Evolutionary conservation across 805 yeast species (phyloP).

Genomic region (Lipomyces chichibuensis): DNA sequence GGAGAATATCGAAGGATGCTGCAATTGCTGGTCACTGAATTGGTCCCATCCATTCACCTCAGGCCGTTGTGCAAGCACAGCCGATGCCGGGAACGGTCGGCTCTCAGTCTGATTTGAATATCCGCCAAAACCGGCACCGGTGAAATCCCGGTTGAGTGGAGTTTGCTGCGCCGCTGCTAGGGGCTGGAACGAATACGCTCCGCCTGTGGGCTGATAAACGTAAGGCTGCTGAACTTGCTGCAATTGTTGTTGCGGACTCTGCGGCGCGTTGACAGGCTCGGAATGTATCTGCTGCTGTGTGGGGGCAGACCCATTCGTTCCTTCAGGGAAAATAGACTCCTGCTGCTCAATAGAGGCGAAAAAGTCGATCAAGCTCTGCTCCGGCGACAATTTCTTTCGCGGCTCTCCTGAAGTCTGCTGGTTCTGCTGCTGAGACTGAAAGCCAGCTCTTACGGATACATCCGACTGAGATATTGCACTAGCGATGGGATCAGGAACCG

Average conservation of each 20-base stretch:
- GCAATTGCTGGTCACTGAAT: constrained; percentile 52
- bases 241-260: background rate
- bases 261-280: constrained; percentile 3
- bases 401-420: background rate
- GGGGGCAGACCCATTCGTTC: constrained; percentile 11
- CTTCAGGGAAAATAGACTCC: constrained; percentile 38
- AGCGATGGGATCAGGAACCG: background rate
- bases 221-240: constrained; percentile 34
- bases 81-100: constrained; percentile 20
- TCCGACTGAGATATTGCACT: constrained; percentile 30
- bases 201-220: constrained; percentile 20
- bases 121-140: constrained; percentile 40
- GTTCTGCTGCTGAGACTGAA: constrained; percentile 38
- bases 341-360: constrained; percentile 34
- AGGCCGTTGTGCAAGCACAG: constrained; percentile 30
- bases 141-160: constrained; percentile 30
- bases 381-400: constrained; percentile 19
- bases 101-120: constrained; percentile 34
- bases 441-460: background rate
- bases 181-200: background rate
- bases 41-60: constrained; percentile 59
- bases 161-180: constrained; percentile 7
- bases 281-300: constrained; percentile 16
- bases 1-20: constrained; percentile 33
- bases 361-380: constrained; percentile 29